A percentile compares a stretch with the other conserved stretches of the same genome.
These are phyloP conservation scores for Arachnomyces sp. DNA, from an alignment of 2,329 filamentous ascomycete genomes.

Conservation along the genomic window DNA sequence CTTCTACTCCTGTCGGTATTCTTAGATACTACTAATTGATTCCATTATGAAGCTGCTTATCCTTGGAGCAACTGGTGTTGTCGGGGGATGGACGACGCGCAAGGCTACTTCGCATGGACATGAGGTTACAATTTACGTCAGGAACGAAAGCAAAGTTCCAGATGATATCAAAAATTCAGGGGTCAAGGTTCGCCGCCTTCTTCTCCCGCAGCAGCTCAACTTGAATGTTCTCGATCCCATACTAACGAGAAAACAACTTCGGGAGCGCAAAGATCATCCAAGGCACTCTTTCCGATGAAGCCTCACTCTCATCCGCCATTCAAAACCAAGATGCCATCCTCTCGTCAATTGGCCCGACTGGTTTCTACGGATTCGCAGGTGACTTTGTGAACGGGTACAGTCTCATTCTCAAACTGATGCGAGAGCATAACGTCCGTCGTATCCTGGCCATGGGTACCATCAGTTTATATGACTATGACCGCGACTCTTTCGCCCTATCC, in stretches of 20 bases:
- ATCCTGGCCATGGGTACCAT: conserved; percentile 30
- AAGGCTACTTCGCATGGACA: conserved; percentile 12
- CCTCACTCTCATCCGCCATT: conserved; percentile 11
- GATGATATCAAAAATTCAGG: conserved; percentile 10
- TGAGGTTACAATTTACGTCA: conserved; percentile 11
- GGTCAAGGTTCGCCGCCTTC: conserved; percentile 12
- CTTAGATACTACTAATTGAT: too few relatives aligned
- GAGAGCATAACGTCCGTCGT: conserved; percentile 22
- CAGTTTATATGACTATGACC: conserved; percentile 17
- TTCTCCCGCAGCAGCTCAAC: too few relatives aligned
- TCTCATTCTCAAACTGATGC: conserved; percentile 20
- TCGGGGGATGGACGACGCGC: conserved; percentile 6
- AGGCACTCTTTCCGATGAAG: conserved; percentile 9
- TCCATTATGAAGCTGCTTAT: conserved; percentile 22
- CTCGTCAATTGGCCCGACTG: conserved; percentile 13
- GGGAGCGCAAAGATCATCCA: conserved; percentile 9
- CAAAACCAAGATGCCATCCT: conserved; percentile 15
- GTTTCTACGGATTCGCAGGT: conserved; percentile 2
- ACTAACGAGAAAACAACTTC: not conserved
- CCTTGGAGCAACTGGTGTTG: conserved; percentile 10
- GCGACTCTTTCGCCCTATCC: conserved; percentile 19
- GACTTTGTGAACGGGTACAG: conserved; percentile 8
- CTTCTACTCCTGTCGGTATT: too few relatives aligned
- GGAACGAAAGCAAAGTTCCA: conserved; percentile 13
- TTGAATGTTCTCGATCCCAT: too few relatives aligned